phyloP scores from a whole-genome alignment of 345 rosid genomes.

The Lumnitzera littorea region DNA sequence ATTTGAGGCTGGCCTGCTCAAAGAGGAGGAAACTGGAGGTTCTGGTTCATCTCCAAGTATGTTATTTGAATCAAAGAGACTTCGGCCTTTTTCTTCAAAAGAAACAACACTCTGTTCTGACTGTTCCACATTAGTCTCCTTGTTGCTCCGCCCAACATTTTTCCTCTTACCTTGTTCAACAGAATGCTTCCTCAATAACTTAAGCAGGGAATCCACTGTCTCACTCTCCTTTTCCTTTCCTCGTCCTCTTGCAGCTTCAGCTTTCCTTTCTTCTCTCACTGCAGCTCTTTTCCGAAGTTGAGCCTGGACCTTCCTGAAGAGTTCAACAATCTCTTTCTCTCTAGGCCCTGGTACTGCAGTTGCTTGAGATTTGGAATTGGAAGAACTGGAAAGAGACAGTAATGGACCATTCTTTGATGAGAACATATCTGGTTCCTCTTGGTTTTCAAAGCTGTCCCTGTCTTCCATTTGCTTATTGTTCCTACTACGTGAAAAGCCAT shows the following conservation, averaged over 20 bases:
- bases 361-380: slow-evolving; percentile 69
- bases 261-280: slow-evolving; percentile 50
- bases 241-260: slow-evolving; percentile 41
- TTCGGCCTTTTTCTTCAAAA: slow-evolving; percentile 31
- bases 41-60: slow-evolving; percentile 10
- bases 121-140: slow-evolving; percentile 24
- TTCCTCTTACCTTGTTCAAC: slow-evolving; percentile 53
- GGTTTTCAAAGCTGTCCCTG: slow-evolving; percentile 38
- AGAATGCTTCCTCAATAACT: slow-evolving; percentile 77
- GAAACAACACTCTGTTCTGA: slow-evolving; percentile 17
- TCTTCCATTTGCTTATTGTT: slow-evolving; percentile 55
- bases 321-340: slow-evolving; percentile 86
- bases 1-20: slow-evolving; percentile 66
- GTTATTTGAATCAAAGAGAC: slow-evolving; percentile 18
- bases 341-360: slow-evolving; percentile 66
- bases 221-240: slow-evolving; percentile 49
- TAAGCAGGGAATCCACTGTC: slow-evolving; percentile 74
- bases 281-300: slow-evolving; percentile 84
- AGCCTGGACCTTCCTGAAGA: slow-evolving; percentile 82
- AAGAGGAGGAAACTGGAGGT: slow-evolving; percentile 32
- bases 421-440: slow-evolving; percentile 47
- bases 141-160: slow-evolving; percentile 18
- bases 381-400: slow-evolving; percentile 44
- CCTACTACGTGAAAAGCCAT: slow-evolving; percentile 50
- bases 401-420: slow-evolving; percentile 59